Base-by-base conservation (phyloP, 2,329 filamentous ascomycete genomes). In the Aplosporella prunicola region DNA sequence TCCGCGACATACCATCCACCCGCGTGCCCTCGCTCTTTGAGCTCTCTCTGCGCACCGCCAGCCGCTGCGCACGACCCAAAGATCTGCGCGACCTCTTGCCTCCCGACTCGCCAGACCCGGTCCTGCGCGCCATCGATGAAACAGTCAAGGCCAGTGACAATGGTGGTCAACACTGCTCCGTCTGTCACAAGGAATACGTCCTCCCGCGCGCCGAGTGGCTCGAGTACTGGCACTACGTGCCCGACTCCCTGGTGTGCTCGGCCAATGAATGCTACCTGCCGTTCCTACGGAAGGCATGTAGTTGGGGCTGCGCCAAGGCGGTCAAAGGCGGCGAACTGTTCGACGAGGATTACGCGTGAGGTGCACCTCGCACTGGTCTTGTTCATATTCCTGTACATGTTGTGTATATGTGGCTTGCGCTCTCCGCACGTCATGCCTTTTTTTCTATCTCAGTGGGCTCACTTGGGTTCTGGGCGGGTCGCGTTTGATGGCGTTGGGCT, bases 21-120 rank as follows among this genome's bases (percentile, higher is more conserved):
- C 14, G 44, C 10, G 47, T 47, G 5, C 57, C 57, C 4, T 59
- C 58, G 3, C 50, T 62, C 9, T 56, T 60, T 35, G 57, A 60
- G 32, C 47, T 59, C 7, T 47, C 52, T 9, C 43, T 58, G 5
- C 49, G 48, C n/a, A 34, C 45, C 3, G 48, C 47, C 13, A 13
- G 25, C 22, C 14, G 20, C 9, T 18, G 25, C 2, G 31, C 25
- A 5, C 28, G 18, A 7, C 17, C 26, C 13, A 16, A 42, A 11
- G 13, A 18, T 5, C 32, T 43, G 3, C 22, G 9, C 14, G 27
- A 37, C 17, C 25, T 38, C 4, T 20, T 43, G 3, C 26, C 29
- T 8, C 7, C n/a, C 23, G 38, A 38, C 16, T 20, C 34, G 7
- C 42, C 42, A 3, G 3, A 6, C 11, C 27, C 14, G 10, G 32